A percentile compares a stretch with the other conserved stretches of the same genome.
Conservation (phyloP, 441 rosid species). For the Pelargonium fulgidum region DNA sequence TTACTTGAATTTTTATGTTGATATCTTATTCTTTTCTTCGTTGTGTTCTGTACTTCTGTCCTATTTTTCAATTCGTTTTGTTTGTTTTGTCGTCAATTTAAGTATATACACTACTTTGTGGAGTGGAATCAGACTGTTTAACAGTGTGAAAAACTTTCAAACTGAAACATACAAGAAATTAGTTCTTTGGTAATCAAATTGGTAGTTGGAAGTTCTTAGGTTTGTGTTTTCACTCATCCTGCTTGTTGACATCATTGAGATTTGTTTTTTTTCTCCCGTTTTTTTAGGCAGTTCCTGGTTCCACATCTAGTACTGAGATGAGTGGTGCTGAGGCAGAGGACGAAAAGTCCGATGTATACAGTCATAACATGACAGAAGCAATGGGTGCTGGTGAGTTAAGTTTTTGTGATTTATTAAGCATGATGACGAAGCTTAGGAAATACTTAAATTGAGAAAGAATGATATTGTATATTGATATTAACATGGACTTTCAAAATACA, state of each 20-base stretch:
- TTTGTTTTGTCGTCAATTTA: background rate
- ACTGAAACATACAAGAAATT: too few species aligned
- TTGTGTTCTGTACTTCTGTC: too few species aligned
- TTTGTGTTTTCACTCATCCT: background rate
- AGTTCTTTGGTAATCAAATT: background rate
- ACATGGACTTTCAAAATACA: background rate
- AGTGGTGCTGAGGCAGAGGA: conserved; percentile 43
- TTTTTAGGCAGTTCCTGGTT: conserved; percentile 57
- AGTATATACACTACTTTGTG: background rate
- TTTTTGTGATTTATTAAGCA: background rate
- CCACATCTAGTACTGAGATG: conserved; percentile 54
- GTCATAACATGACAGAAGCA: conserved; percentile 85
- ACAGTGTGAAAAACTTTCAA: too few species aligned
- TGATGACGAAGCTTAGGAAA: conserved; percentile 1
- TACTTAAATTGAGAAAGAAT: background rate
- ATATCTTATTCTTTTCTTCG: background rate
- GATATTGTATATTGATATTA: background rate
- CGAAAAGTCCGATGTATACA: conserved; percentile 67
- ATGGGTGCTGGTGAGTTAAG: conserved; percentile 85
- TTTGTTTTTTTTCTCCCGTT: background rate
- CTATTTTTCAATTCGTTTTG: background rate
- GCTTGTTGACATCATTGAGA: background rate
- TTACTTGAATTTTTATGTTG: background rate
- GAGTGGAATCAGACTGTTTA: background rate
- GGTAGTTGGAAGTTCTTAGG: background rate